A percentile compares a stretch with the other conserved stretches of the same genome.
These are phyloP conservation scores for Cladorrhinum sp. DNA, from an alignment of 2,329 filamentous ascomycete genomes.

Conservation along the genomic window DNA sequence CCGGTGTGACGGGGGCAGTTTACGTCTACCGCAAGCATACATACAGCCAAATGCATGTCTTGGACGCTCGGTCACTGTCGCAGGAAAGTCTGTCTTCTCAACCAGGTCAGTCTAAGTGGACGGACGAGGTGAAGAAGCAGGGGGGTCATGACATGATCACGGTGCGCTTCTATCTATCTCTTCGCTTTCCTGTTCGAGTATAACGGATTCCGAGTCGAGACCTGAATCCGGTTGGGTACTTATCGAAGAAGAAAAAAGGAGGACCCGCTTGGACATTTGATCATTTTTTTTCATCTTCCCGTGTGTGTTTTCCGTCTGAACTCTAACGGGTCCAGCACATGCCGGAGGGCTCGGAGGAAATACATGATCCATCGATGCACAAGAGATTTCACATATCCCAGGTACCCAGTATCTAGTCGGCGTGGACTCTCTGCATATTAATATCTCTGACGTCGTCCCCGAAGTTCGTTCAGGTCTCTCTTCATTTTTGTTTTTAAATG, in stretches of 20 bases:
- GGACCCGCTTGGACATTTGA: slow-evolving; percentile 1
- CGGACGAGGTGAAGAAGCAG: not conserved
- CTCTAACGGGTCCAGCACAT: not conserved
- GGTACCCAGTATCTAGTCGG: not conserved
- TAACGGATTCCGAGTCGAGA: not conserved
- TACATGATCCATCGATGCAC: not conserved
- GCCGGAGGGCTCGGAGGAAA: not conserved
- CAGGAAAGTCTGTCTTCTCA: too few relatives aligned
- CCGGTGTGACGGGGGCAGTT: not conserved
- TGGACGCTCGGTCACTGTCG: too few relatives aligned
- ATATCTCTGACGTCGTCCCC: slow-evolving; percentile 8
- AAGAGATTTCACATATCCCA: not conserved
- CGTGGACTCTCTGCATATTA: not conserved
- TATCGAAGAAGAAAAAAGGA: not conserved
- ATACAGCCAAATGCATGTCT: not conserved
- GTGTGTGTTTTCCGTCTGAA: not conserved
- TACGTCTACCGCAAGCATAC: not conserved
- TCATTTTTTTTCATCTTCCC: not conserved
- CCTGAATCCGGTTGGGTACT: not conserved
- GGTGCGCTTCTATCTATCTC: too few relatives aligned
- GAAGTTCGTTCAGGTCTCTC: not conserved
- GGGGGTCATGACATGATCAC: not conserved
- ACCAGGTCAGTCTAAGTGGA: too few relatives aligned
- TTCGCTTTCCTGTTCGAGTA: not conserved
- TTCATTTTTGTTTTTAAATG: not conserved